Conservation (phyloP, 1,284 basidiomycete genomes). For the Mrakiaceae sp. region DNA sequence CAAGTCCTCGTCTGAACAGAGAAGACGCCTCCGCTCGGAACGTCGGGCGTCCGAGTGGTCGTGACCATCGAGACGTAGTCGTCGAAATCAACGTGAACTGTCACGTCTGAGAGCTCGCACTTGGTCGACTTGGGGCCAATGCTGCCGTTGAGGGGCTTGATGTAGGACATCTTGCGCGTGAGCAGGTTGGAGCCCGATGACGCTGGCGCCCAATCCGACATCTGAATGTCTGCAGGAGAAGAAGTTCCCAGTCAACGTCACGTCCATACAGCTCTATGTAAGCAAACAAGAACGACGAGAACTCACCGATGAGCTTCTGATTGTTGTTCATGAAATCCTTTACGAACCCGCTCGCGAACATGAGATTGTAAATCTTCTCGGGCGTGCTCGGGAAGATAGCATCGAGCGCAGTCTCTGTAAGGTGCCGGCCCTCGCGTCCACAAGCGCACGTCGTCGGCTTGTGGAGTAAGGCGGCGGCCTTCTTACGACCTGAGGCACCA, state of each 20-base stretch:
- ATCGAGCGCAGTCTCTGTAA: constrained; percentile 62
- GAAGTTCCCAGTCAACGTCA: background rate
- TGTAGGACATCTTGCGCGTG: constrained; percentile 81
- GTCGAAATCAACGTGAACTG: constrained; percentile 68
- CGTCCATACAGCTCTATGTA: background rate
- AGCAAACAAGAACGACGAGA: background rate
- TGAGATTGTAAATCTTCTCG: constrained; percentile 88
- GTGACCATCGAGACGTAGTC: constrained; percentile 73
- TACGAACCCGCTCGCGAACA: constrained; percentile 92
- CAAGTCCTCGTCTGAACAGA: constrained; percentile 88
- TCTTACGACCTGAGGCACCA: constrained; percentile 24
- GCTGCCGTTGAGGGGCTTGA: constrained; percentile 78
- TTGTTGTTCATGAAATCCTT: constrained; percentile 81
- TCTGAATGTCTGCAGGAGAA: constrained; percentile 60
- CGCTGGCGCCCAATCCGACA: constrained; percentile 75
- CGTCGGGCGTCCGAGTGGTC: constrained; percentile 86
- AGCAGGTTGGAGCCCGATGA: constrained; percentile 56
- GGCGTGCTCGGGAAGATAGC: constrained; percentile 74
- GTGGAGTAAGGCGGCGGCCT: no score
- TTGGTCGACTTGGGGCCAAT: constrained; percentile 92
- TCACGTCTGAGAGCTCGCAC: constrained; percentile 83
- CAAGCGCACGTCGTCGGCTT: constrained; percentile 60
- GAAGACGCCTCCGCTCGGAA: constrained; percentile 85
- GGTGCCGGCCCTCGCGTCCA: constrained; percentile 60
- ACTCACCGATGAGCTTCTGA: constrained; percentile 77